Conservation (phyloP, 2,329 filamentous ascomycete species). For the Aspergillus sp. region DNA sequence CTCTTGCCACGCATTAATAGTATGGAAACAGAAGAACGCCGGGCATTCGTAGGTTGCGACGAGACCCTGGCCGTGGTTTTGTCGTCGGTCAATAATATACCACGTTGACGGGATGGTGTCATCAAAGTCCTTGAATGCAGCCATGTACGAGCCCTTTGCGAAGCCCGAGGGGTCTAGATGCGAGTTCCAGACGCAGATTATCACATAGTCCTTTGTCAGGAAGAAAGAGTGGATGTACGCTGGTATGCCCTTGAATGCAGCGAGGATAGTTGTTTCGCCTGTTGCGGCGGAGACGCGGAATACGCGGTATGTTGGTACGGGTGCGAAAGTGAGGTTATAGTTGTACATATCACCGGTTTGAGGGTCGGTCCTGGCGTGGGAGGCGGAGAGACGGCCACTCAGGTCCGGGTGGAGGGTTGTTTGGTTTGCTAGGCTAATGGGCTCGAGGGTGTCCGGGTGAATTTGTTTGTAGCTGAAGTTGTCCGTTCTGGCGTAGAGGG, state of each 20-base stretch:
- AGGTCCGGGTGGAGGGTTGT: slow-evolving; percentile 65
- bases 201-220: slow-evolving; percentile 67
- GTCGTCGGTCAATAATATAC: slow-evolving; percentile 69
- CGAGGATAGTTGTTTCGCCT: slow-evolving; percentile 69
- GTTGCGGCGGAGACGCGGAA: slow-evolving; percentile 65
- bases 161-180: slow-evolving; percentile 53
- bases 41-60: slow-evolving; percentile 67
- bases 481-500: slow-evolving; percentile 59
- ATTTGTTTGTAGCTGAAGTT: slow-evolving; percentile 59
- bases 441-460: slow-evolving; percentile 70
- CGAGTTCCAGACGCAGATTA: slow-evolving; percentile 71
- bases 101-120: slow-evolving; percentile 59
- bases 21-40: slow-evolving; percentile 77
- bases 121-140: slow-evolving; percentile 67
- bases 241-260: slow-evolving; percentile 58
- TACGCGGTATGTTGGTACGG: slow-evolving; percentile 62
- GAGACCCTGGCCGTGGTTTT: slow-evolving; percentile 58
- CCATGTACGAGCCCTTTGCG: slow-evolving; percentile 48
- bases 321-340: slow-evolving; percentile 71
- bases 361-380: slow-evolving; percentile 72
- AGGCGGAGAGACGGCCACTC: slow-evolving; percentile 64
- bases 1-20: slow-evolving; percentile 74
- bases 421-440: slow-evolving; percentile 64
- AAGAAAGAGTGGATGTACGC: slow-evolving; percentile 86
- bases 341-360: slow-evolving; percentile 75